These are phyloP conservation scores for Alloascoidea africana DNA, from an alignment of 805 yeast genomes.

Conservation along the genomic window DNA sequence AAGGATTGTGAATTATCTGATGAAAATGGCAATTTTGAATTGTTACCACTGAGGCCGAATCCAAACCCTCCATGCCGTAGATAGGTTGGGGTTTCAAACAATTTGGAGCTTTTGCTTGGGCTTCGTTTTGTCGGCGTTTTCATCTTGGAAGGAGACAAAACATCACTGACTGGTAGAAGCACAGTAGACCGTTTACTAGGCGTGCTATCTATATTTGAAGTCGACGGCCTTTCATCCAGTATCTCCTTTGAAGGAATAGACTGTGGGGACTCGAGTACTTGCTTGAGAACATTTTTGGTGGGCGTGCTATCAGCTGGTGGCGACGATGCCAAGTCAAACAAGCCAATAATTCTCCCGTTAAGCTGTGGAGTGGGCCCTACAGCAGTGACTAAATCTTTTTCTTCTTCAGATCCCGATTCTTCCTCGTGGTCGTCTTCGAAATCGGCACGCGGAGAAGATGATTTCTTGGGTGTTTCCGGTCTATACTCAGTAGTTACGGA, in stretches of 20 bases:
- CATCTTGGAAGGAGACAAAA: neutral
- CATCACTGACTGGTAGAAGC: conserved; percentile 5
- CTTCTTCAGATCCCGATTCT: conserved; percentile 6
- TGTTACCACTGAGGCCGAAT: conserved; percentile 19
- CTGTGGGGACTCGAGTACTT: conserved; percentile 2
- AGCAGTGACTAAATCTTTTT: conserved; percentile 17
- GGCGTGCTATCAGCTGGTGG: conserved; percentile 8
- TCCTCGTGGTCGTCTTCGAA: conserved; percentile 5
- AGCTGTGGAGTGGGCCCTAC: conserved; percentile 85
- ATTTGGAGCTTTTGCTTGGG: conserved; percentile 1
- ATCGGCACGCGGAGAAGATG: conserved; percentile 1
- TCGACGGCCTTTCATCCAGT: conserved; percentile 4
- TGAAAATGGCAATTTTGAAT: conserved; percentile 24
- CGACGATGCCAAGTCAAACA: conserved; percentile 40
- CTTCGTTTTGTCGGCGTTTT: conserved; percentile 4
- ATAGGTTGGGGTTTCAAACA: conserved; percentile 7
- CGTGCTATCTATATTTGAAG: conserved; percentile 6
- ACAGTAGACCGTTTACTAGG: conserved; percentile 6
- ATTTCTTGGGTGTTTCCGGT: neutral
- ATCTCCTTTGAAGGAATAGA: conserved; percentile 6
- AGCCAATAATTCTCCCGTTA: conserved; percentile 57
- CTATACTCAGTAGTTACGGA: no score
- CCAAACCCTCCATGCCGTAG: conserved; percentile 2
- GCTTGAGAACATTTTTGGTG: neutral
- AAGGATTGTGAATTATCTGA: conserved; percentile 4